Base-by-base conservation (phyloP, 1,284 basidiomycete species). In the Sparassis latifolia region DNA sequence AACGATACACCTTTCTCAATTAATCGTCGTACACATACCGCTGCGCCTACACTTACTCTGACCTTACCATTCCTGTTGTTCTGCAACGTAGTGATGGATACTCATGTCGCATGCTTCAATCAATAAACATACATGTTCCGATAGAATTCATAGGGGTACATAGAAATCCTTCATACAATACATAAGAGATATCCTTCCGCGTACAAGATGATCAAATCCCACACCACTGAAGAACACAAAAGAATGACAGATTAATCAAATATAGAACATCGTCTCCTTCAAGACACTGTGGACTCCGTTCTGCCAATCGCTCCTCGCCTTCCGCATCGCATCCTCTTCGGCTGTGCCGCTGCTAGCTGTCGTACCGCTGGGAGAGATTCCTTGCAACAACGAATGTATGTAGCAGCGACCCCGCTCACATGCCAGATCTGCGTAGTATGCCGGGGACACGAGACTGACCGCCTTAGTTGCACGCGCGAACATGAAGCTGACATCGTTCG, bases 381-480 rank as follows among this genome's bases (percentile, higher is more conserved):
- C 86, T 44, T 78, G 75, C 40, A 89, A 67, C 20, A 89, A 69
- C 49, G 77, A 74, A 63, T 84, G 77, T 40, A 90, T 61, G 60
- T 89, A 90, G 64, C 84, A 88, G 27, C 88, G 71, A 1, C 87
- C 87, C 2, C 87, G 75, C 64, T 89, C 86, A 58, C 86, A 89
- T 2, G 84, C 85, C 41, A 89, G 68, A 61, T 89, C 73, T 5
- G 84, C 84, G 62, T 87, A 88, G 60, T 87, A 88, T 0, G 85
- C 86, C 0, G 87, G 86, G 0, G 85, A 82, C n/a, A 79, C 83
- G 20, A 90, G 73, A 58, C 83, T 85, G 48, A 90, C 86, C 0
- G 85, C 86, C 65, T 88, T 88, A 10, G 88, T 89, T 28, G 87
- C 87, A 10, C 88, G 82, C 12, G 81, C 81, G 60, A 86, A 90